Evolutionary conservation across 2,329 filamentous ascomycete genomes (phyloP).

Genomic region (Cercospora sp.): DNA sequence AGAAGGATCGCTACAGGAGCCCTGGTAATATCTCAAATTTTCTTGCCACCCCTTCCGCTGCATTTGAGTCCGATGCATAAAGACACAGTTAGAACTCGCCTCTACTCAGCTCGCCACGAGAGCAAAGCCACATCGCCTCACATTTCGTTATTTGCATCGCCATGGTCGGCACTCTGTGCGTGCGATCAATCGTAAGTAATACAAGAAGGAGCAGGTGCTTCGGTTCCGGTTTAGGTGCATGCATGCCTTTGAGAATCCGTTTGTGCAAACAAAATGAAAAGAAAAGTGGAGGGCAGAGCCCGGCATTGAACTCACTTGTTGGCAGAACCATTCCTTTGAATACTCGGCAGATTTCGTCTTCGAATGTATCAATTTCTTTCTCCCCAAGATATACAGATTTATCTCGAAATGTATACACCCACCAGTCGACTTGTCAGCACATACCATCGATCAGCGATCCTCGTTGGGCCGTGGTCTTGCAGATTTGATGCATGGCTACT

Average conservation of each 20-base stretch:
- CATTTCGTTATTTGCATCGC: not conserved
- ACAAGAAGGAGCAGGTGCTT: not conserved
- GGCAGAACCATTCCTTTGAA: not conserved
- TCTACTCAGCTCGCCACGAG: not conserved
- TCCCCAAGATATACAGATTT: not conserved
- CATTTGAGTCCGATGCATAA: not conserved
- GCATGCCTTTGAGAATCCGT: not conserved
- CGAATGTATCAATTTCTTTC: not conserved
- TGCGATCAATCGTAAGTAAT: not conserved
- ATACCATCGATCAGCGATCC: not conserved
- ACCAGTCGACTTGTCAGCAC: not conserved
- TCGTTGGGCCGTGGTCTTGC: not conserved
- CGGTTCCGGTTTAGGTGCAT: not conserved
- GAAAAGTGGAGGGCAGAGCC: not conserved
- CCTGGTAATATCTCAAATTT: not conserved
- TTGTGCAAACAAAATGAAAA: not conserved
- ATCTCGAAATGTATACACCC: not conserved
- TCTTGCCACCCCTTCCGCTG: not conserved
- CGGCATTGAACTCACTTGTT: not conserved
- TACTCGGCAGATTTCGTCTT: not conserved
- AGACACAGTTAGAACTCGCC: not conserved
- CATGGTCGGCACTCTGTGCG: not conserved
- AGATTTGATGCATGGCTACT: not conserved
- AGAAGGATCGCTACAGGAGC: not conserved
- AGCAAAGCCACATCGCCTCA: not conserved